phyloP scores from a whole-genome alignment of 2,329 filamentous ascomycete genomes.

The Nothophoma quercina region DNA sequence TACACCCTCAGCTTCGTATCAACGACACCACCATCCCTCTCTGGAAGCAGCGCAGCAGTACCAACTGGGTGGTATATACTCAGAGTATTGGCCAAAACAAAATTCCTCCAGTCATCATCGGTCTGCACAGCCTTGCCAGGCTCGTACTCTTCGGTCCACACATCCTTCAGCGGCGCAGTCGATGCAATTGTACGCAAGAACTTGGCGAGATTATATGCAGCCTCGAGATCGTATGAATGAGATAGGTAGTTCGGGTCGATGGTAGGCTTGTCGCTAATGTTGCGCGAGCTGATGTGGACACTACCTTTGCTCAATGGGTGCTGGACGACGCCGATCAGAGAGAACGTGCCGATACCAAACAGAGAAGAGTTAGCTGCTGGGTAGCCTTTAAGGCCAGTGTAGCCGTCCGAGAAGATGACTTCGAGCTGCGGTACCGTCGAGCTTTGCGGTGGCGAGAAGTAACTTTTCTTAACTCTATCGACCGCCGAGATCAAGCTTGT shows the following conservation, averaged over 20 bases:
- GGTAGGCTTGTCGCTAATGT: conserved; percentile 31
- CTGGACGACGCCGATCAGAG: conserved; percentile 46
- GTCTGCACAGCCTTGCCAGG: conserved; percentile 36
- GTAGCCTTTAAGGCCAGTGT: conserved; percentile 52
- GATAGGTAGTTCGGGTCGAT: conserved; percentile 43
- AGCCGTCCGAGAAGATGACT: conserved; percentile 57
- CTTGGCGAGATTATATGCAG: conserved; percentile 26
- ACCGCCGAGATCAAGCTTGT: conserved; percentile 20
- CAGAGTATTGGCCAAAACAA: conserved; percentile 25
- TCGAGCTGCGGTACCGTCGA: conserved; percentile 52
- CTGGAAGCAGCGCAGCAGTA: conserved; percentile 42
- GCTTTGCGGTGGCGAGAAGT: conserved; percentile 45
- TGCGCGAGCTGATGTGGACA: conserved; percentile 34
- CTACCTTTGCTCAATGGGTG: conserved; percentile 44
- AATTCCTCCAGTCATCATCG: conserved; percentile 37
- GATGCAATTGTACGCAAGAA: conserved; percentile 40
- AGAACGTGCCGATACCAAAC: conserved; percentile 40
- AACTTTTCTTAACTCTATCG: conserved; percentile 32
- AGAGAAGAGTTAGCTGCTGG: conserved; percentile 34
- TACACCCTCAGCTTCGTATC: conserved; percentile 30
- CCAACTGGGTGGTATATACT: conserved; percentile 47
- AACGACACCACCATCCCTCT: conserved; percentile 37
- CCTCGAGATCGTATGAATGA: conserved; percentile 37
- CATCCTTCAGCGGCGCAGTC: conserved; percentile 33
- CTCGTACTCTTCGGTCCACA: conserved; percentile 41